Base-by-base conservation (phyloP, 108 stramenopile species). In the Stephanodiscus triporus region DNA sequence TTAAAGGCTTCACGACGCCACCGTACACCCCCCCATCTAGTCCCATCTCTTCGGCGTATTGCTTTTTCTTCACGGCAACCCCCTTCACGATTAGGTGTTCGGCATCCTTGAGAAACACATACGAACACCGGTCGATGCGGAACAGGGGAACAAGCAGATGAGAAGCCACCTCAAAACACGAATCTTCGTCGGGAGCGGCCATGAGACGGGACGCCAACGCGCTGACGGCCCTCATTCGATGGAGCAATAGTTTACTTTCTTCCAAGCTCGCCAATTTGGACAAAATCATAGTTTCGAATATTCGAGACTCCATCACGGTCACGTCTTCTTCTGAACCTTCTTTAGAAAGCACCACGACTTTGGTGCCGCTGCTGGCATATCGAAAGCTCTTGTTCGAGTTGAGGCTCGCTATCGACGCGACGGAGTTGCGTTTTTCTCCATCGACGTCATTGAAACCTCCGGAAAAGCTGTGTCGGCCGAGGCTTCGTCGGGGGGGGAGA, bases 151-250 rank as follows among this genome's bases (percentile, higher is more conserved):
- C 78, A 0, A 79, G 50, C 32, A 79, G 42, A 13, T 66, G 23
- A 20, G 72, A 62, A 10, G 60, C 66, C 2, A 73, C 30, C 26
- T 80, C 67, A 48, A 69, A 80, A 55, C 76, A 77, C 27, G 76
- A 9, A 20, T 63, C 54, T 64, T 77, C 78, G 32, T 80, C 78
- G 0, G 78, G 78, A 27, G 78, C 73, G 7, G 66, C 73, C 73
- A 75, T 75, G 17, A 80, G 43, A 47, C 68, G 78, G 0, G 61
- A 54, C 50, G 73, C 42, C 11, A 80, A 50, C 23, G 56, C 38
- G 11, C 58, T 49, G 14, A 80, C 73, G 1, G 78, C 62, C 47
- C 78, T 30, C 11, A 73, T 75, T 63, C 78, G 50, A 45, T 67
- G 66, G 20, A 80, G 68, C 9, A 66, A 40, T 32, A 69, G 26